These are phyloP conservation scores for Aspergillus hiratsukae DNA, from an alignment of 2,329 filamentous ascomycete genomes.

Conservation along the genomic window DNA sequence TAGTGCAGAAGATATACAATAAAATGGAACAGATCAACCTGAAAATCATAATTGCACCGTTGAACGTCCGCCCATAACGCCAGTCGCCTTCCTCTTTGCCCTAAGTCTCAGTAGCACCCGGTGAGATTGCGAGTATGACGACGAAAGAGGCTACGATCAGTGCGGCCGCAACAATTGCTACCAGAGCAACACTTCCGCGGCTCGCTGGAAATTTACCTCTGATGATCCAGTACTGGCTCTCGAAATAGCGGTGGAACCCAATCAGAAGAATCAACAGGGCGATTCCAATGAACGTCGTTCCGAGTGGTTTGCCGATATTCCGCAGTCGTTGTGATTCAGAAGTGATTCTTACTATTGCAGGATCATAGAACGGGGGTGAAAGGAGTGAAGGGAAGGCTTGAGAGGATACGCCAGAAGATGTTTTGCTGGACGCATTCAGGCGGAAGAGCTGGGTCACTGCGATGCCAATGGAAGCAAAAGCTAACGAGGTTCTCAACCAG, in stretches of 20 bases:
- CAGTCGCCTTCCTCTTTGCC: not conserved
- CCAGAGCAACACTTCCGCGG: constrained; percentile 57
- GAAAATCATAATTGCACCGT: not conserved
- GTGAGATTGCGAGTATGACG: constrained; percentile 55
- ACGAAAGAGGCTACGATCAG: constrained; percentile 57
- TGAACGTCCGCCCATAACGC: not conserved
- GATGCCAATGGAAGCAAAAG: constrained; percentile 63
- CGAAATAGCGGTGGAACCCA: constrained; percentile 63
- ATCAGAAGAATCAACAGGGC: constrained; percentile 57
- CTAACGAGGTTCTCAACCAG: constrained; percentile 62
- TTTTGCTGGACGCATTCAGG: constrained; percentile 49
- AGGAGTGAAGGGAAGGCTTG: constrained; percentile 17
- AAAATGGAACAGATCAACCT: not conserved
- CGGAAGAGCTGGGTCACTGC: constrained; percentile 64
- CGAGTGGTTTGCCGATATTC: constrained; percentile 57
- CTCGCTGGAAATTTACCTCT: constrained; percentile 62
- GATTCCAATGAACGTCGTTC: constrained; percentile 61
- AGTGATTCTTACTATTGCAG: constrained; percentile 13
- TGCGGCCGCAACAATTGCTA: constrained; percentile 51
- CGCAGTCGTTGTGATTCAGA: constrained; percentile 33
- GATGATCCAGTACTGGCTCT: constrained; percentile 64
- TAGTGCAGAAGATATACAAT: not conserved
- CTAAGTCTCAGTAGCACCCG: constrained; percentile 32
- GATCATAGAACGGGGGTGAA: constrained; percentile 17
- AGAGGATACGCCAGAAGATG: constrained; percentile 7